These are phyloP conservation scores for Phlebopus sp. DNA, from an alignment of 1,284 basidiomycete species.

Conservation along the genomic window DNA sequence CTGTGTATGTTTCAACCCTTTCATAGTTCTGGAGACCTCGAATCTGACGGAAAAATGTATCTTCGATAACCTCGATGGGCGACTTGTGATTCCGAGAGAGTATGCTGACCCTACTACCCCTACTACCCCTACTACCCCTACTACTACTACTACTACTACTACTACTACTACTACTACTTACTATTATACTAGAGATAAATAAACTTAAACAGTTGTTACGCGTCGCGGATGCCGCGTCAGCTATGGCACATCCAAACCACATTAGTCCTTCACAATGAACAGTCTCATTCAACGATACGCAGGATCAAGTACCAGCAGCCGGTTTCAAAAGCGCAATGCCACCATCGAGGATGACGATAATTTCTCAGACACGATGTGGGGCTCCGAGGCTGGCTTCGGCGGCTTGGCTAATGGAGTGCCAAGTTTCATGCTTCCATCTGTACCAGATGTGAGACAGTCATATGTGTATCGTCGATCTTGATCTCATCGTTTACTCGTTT, in stretches of 20 bases:
- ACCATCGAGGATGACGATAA: slow-evolving; percentile 55
- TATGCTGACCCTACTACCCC: too few relatives aligned
- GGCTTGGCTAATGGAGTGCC: slow-evolving; percentile 67
- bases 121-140: too few relatives aligned
- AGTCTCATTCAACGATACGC: slow-evolving; percentile 67
- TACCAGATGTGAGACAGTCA: slow-evolving; percentile 63
- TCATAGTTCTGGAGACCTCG: too few relatives aligned
- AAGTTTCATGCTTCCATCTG: slow-evolving; percentile 64
- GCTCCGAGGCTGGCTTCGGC: slow-evolving; percentile 78
- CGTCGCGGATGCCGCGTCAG: background rate
- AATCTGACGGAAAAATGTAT: too few relatives aligned
- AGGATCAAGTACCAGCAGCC: slow-evolving; percentile 45
- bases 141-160: too few relatives aligned
- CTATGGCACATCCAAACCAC: background rate
- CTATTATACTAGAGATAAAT: too few relatives aligned
- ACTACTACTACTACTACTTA: too few relatives aligned
- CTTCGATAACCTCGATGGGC: too few relatives aligned
- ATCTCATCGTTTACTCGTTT: slow-evolving; percentile 16
- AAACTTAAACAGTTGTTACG: background rate
- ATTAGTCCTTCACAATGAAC: slow-evolving; percentile 85
- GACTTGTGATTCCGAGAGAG: too few relatives aligned
- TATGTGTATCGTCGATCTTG: background rate
- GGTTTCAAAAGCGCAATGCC: slow-evolving; percentile 46
- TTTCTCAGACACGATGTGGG: slow-evolving; percentile 69
- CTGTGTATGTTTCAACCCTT: too few relatives aligned